phyloP scores from a whole-genome alignment of 768 basidiomycete genomes.

The Tulasnella sp. region DNA sequence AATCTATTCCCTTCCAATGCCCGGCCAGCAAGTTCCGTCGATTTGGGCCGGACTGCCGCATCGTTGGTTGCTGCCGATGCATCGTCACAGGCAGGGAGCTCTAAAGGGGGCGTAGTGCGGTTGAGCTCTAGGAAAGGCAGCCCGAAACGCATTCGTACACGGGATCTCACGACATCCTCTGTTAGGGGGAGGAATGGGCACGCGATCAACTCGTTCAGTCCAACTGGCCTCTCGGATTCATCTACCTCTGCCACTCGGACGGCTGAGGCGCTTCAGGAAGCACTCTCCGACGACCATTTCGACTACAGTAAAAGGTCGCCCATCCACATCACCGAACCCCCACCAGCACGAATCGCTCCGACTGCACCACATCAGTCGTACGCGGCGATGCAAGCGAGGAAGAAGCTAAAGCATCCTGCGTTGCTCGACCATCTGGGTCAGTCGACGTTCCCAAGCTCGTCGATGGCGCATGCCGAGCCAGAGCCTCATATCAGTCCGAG shows the following conservation, averaged over 20 bases:
- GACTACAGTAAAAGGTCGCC: constrained; percentile 14
- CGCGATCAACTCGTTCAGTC: too few relatives aligned
- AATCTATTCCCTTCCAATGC: not conserved
- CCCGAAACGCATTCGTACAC: too few relatives aligned
- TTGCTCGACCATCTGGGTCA: constrained; percentile 42
- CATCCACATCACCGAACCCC: not conserved
- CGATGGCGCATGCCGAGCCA: constrained; percentile 38
- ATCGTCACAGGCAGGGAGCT: too few relatives aligned
- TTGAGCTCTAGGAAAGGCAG: too few relatives aligned
- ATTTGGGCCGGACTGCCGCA: too few relatives aligned
- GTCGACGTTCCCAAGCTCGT: constrained; percentile 48
- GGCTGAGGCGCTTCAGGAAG: constrained; percentile 10
- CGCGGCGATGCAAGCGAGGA: constrained; percentile 1
- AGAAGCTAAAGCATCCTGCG: constrained; percentile 12
- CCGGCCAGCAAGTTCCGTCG: not conserved
- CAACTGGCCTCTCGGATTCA: too few relatives aligned
- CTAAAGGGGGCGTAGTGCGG: too few relatives aligned
- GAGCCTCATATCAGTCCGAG: constrained; percentile 15
- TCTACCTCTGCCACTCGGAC: not conserved
- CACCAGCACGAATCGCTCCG: not conserved
- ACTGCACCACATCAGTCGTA: not conserved
- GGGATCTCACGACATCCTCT: too few relatives aligned
- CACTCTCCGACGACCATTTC: constrained; percentile 14
- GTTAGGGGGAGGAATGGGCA: too few relatives aligned
- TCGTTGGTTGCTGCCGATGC: too few relatives aligned